phyloP scores from a whole-genome alignment of 2,329 filamentous ascomycete genomes.

The Monilinia aucupariae region DNA sequence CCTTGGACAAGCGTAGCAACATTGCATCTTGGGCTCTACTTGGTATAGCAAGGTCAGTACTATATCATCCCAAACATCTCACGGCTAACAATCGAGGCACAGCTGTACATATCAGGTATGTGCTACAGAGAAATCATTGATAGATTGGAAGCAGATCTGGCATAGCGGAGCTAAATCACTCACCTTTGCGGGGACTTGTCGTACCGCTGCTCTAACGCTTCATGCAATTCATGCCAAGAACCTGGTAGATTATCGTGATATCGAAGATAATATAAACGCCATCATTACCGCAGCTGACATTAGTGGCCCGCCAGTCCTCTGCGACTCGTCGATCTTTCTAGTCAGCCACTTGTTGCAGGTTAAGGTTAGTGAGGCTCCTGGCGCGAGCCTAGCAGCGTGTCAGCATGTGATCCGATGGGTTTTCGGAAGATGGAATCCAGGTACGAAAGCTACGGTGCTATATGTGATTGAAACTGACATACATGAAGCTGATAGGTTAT shows the following conservation, averaged over 20 bases:
- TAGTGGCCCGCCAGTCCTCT: slow-evolving; percentile 70
- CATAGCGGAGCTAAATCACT: slow-evolving; percentile 66
- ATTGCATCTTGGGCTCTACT: slow-evolving; percentile 79
- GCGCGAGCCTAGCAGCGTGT: slow-evolving; percentile 59
- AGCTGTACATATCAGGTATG: slow-evolving; percentile 44
- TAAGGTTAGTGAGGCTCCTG: slow-evolving; percentile 62
- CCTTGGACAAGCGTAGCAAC: slow-evolving; percentile 62
- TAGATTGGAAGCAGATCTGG: slow-evolving; percentile 70
- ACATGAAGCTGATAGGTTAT: slow-evolving; percentile 57
- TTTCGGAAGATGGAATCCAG: slow-evolving; percentile 74
- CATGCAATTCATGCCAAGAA: slow-evolving; percentile 59
- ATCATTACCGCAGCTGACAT: slow-evolving; percentile 74
- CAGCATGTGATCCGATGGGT: slow-evolving; percentile 77
- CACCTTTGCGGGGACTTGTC: slow-evolving; percentile 63
- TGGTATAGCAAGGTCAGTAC: slow-evolving; percentile 66
- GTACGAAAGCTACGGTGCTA: slow-evolving; percentile 45
- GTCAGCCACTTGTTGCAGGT: slow-evolving; percentile 65
- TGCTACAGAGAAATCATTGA: slow-evolving; percentile 36
- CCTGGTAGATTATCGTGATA: slow-evolving; percentile 60
- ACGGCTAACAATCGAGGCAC: slow-evolving; percentile 20
- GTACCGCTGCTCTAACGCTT: slow-evolving; percentile 68
- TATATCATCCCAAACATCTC: background rate
- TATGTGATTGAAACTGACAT: slow-evolving; percentile 12
- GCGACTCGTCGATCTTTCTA: slow-evolving; percentile 72
- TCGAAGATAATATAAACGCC: slow-evolving; percentile 64